These are phyloP conservation scores for Annulohypoxylon maeteangense DNA, from an alignment of 495 filamentous ascomycete genomes.

Conservation along the genomic window DNA sequence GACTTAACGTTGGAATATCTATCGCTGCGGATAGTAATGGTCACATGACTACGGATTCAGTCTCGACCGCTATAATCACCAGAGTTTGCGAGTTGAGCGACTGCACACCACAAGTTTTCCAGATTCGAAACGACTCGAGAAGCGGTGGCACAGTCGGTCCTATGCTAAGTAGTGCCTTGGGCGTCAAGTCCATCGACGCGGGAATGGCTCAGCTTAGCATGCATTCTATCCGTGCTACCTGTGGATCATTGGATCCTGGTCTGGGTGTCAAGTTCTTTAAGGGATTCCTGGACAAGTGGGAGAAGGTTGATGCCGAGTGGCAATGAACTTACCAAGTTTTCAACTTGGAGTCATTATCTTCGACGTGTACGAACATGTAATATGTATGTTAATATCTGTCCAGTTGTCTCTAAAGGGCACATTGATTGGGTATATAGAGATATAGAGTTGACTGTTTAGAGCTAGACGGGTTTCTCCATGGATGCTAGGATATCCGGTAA, in stretches of 20 bases:
- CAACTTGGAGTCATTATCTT: neutral
- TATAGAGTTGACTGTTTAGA: neutral
- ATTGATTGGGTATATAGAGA: constrained; percentile 5
- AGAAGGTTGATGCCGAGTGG: constrained; percentile 89
- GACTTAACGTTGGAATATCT: constrained; percentile 89
- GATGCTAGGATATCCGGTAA: neutral
- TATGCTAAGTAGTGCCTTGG: constrained; percentile 83
- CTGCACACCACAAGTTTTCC: constrained; percentile 84
- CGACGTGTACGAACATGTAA: constrained; percentile 16
- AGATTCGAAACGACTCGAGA: constrained; percentile 90
- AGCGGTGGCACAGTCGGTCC: constrained; percentile 96
- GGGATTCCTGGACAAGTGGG: constrained; percentile 89
- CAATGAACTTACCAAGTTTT: constrained; percentile 47
- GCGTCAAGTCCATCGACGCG: constrained; percentile 86
- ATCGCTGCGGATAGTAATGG: constrained; percentile 89
- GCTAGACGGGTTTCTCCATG: neutral
- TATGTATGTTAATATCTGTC: constrained; percentile 11
- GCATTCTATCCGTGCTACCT: constrained; percentile 94
- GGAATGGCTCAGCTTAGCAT: constrained; percentile 94
- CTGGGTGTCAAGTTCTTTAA: constrained; percentile 88
- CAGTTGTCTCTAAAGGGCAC: neutral
- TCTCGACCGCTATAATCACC: constrained; percentile 79
- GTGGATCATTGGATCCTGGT: constrained; percentile 85
- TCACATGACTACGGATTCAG: constrained; percentile 90
- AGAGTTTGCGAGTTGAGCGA: constrained; percentile 76